phyloP scores from a whole-genome alignment of 2,329 filamentous ascomycete genomes.

The Ceratocystis albifundus region DNA sequence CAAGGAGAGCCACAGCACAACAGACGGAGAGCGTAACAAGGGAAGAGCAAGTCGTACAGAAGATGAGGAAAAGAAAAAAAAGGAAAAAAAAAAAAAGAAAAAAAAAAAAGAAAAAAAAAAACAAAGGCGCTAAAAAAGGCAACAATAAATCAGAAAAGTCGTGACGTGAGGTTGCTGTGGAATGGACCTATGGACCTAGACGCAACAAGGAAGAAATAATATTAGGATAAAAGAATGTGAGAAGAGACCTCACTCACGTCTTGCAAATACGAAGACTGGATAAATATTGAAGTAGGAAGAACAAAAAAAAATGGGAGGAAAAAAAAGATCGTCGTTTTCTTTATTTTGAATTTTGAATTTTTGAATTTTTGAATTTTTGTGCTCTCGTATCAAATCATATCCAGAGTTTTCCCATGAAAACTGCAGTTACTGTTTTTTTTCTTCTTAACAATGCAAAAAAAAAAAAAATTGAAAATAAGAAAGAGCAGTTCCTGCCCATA shows the following conservation, averaged over 20 bases:
- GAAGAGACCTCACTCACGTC: not conserved
- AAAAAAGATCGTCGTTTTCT: conserved; percentile 9
- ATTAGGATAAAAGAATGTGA: not conserved
- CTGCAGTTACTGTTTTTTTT: not conserved
- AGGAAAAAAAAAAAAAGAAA: not conserved
- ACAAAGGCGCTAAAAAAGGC: conserved; percentile 1
- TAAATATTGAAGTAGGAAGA: not conserved
- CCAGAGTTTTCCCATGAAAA: conserved; percentile 9
- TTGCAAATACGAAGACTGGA: not conserved
- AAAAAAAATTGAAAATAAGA: too few species aligned
- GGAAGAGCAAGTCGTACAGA: conserved; percentile 1
- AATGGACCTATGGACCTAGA: not conserved
- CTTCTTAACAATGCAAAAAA: not conserved
- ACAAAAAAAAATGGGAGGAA: not conserved
- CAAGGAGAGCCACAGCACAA: not conserved
- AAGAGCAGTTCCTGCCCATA: not conserved
- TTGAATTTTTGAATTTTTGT: not conserved
- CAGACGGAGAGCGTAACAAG: not conserved
- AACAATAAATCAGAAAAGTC: not conserved
- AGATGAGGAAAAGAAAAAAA: not conserved
- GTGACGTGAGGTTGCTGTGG: not conserved
- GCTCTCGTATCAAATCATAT: not conserved
- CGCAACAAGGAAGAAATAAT: not conserved
- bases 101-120: not conserved
- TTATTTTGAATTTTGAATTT: not conserved